These are phyloP conservation scores for Paradendryphiella salina DNA, from an alignment of 2,329 filamentous ascomycete genomes.

Conservation along the genomic window DNA sequence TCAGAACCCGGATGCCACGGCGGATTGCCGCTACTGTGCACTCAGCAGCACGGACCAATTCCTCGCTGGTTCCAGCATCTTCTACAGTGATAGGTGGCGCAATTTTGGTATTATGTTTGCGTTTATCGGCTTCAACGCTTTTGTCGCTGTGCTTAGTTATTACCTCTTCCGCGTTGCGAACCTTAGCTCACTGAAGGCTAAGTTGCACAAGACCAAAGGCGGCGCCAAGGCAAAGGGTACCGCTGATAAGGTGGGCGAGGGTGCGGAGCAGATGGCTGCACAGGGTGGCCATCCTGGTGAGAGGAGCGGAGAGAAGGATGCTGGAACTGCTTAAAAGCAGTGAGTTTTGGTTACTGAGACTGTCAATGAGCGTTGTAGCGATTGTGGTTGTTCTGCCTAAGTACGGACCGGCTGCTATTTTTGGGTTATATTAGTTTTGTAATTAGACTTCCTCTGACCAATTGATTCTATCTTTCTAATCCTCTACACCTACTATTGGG, in stretches of 20 bases:
- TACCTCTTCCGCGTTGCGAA: constrained; percentile 48
- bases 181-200: constrained; percentile 16
- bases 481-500: no score
- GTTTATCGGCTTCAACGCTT: constrained; percentile 67
- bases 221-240: constrained; percentile 20
- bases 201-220: constrained; percentile 24
- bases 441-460: background rate
- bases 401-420: no score
- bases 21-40: constrained; percentile 56
- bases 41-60: constrained; percentile 54
- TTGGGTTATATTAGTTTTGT: background rate
- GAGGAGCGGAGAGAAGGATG: constrained; percentile 23
- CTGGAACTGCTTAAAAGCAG: background rate
- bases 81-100: constrained; percentile 59
- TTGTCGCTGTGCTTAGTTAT: constrained; percentile 62
- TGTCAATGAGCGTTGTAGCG: no score
- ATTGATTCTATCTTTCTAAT: no score
- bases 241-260: constrained; percentile 19
- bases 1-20: constrained; percentile 50
- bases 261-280: constrained; percentile 14
- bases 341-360: no score
- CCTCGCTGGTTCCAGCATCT: constrained; percentile 49
- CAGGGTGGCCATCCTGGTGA: constrained; percentile 27
- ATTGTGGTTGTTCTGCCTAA: no score
- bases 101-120: constrained; percentile 73